Evolutionary conservation across 2,329 filamentous ascomycete species (phyloP), one percentile per base, ranked within the genome.

Genomic region (Pseudocercospora vitis): DNA sequence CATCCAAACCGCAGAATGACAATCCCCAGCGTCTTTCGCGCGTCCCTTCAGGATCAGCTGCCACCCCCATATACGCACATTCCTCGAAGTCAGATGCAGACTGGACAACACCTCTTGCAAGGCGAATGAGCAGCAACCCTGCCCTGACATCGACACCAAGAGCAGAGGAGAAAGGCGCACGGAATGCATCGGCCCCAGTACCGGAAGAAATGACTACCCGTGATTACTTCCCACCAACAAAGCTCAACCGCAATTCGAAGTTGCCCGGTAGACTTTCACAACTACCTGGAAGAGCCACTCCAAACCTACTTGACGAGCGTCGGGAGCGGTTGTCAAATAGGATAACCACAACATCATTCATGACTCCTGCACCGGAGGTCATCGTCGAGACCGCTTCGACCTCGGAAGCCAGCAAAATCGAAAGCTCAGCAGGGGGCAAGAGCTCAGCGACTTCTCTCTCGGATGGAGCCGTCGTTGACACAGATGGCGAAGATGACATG

Each of bases 401-500:
- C 14, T 50, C 50, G 9, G 48, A 49, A 5, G 31, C 24, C 5
- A 50, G 46, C 14, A 51, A 52, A 29, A 24, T 54, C 23, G 44
- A 58, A 45, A 33, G 39, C 40, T 24, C 53, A 48, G 45, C 56
- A 49, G 47, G 47, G 21, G 53, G 53, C 32, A 51, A 55, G 23
- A 46, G 46, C 48, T 58, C 58, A 48, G 51, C 33, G 23, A 53
- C 46, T 54, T 44, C 28, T 71, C 48, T 56, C 37, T 56, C 53
- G 19, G 53, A 56, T 18, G 46, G 35, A 7, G 53, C 24, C 9
- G 29, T 9, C 32, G 24, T 48, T 8, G 47, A 35, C 18, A 46
- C 54, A 8, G 35, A 42, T 6, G 80, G 82, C 59, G 74, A 78
- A 1, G 88, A 91, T 56, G 82, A 91, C 52, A 77, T 92, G 60